These are phyloP conservation scores for Lyophyllum shimeji DNA, from an alignment of 768 basidiomycete genomes.

Conservation along the genomic window DNA sequence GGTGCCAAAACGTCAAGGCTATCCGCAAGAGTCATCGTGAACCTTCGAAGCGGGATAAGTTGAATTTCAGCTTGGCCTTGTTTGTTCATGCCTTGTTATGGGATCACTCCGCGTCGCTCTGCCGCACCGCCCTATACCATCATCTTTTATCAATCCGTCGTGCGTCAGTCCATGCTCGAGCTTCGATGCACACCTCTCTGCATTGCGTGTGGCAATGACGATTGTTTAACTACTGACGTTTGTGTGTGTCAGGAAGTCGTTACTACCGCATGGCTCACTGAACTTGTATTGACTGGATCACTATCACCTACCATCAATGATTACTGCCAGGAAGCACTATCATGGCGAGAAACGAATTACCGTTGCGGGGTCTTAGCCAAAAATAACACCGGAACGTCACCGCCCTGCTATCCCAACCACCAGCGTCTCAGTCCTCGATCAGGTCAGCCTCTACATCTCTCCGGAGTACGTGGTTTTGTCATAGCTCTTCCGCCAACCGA, in stretches of 20 bases:
- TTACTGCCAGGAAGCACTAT: not conserved
- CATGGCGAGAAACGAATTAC: no score
- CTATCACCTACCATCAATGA: not conserved
- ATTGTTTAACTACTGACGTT: not conserved
- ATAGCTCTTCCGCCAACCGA: no score
- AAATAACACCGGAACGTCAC: not conserved
- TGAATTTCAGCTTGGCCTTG: slow-evolving; percentile 13
- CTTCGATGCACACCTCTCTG: not conserved
- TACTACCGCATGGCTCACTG: not conserved
- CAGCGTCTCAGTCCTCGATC: not conserved
- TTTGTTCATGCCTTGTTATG: slow-evolving; percentile 2
- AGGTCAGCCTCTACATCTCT: no score
- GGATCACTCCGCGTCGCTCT: not conserved
- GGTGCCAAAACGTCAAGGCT: slow-evolving; percentile 5
- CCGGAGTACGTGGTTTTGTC: no score
- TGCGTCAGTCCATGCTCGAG: not conserved
- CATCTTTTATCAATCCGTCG: not conserved
- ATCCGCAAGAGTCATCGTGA: slow-evolving; percentile 1
- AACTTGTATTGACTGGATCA: not conserved
- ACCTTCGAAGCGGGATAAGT: not conserved
- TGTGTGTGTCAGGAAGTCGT: slow-evolving; percentile 1
- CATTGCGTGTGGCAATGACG: not conserved
- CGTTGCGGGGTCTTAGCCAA: no score
- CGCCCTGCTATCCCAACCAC: not conserved
- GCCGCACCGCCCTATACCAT: not conserved